phyloP scores from a whole-genome alignment of 2,329 filamentous ascomycete species.

The Onygena corvina region DNA sequence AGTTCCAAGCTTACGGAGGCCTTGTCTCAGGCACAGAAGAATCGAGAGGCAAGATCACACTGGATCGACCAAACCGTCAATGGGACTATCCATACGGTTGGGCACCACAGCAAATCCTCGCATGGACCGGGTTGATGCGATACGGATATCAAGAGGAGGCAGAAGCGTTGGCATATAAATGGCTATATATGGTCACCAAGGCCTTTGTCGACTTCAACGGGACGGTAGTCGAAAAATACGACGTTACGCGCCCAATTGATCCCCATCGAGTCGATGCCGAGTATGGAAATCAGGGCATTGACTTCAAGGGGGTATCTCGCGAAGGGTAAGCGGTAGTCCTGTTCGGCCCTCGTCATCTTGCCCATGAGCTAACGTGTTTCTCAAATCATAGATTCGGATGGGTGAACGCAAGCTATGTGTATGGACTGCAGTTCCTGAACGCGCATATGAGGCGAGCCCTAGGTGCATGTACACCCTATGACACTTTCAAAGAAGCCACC shows the following conservation, averaged over 20 bases:
- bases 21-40: constrained; percentile 80
- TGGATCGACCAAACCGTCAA: constrained; percentile 83
- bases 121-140: constrained; percentile 82
- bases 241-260: constrained; percentile 80
- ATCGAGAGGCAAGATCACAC: constrained; percentile 65
- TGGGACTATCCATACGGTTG: constrained; percentile 98
- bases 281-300: constrained; percentile 90
- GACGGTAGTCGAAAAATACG: constrained; percentile 96
- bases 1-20: constrained; percentile 78
- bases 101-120: constrained; percentile 97
- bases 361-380: neutral
- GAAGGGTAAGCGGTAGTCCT: constrained; percentile 60
- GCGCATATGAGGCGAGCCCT: constrained; percentile 81
- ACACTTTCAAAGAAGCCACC: constrained; percentile 62
- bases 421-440: constrained; percentile 76
- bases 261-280: constrained; percentile 92
- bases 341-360: neutral
- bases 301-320: constrained; percentile 90
- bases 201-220: constrained; percentile 98
- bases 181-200: constrained; percentile 97
- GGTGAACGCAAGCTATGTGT: constrained; percentile 97
- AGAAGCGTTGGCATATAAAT: constrained; percentile 83
- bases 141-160: constrained; percentile 89
- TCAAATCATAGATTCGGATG: constrained; percentile 65
- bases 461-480: constrained; percentile 75